Conservation (phyloP, 257 asterid species). For the Henckelia pumila region DNA sequence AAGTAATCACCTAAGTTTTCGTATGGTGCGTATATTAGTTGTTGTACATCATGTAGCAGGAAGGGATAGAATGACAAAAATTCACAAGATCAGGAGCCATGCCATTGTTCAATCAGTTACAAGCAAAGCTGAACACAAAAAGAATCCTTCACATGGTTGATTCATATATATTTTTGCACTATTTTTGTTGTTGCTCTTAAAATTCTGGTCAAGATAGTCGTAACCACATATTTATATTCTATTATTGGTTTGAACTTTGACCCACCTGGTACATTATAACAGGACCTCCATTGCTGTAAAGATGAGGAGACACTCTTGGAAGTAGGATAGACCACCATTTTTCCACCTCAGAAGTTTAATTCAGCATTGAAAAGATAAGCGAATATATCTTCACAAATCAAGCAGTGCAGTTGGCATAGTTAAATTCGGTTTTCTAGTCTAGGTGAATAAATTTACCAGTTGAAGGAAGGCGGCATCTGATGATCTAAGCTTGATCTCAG, state of each 20-base stretch:
- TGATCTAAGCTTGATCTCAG: conserved; percentile 72
- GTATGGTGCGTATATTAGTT: neutral
- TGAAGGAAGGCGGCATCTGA: conserved; percentile 74
- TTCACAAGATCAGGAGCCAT: neutral
- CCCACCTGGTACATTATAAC: conserved; percentile 88
- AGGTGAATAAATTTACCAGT: conserved; percentile 48
- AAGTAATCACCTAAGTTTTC: neutral
- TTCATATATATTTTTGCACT: neutral
- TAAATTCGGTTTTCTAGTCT: neutral
- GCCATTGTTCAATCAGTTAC: neutral
- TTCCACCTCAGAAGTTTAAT: conserved; percentile 51
- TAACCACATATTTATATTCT: neutral
- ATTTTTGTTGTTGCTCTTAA: neutral
- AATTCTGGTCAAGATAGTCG: neutral
- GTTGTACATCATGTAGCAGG: neutral
- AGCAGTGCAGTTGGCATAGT: conserved; percentile 1
- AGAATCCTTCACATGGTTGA: neutral
- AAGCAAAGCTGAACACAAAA: neutral
- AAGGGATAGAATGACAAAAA: neutral
- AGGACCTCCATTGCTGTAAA: conserved; percentile 86
- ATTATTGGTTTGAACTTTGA: conserved; percentile 13
- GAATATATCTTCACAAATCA: conserved; percentile 1
- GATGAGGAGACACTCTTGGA: conserved; percentile 70
- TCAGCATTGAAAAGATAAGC: neutral
- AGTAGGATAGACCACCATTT: conserved; percentile 88